Conservation (phyloP, 345 rosid species). For the Adansonia digitata region DNA sequence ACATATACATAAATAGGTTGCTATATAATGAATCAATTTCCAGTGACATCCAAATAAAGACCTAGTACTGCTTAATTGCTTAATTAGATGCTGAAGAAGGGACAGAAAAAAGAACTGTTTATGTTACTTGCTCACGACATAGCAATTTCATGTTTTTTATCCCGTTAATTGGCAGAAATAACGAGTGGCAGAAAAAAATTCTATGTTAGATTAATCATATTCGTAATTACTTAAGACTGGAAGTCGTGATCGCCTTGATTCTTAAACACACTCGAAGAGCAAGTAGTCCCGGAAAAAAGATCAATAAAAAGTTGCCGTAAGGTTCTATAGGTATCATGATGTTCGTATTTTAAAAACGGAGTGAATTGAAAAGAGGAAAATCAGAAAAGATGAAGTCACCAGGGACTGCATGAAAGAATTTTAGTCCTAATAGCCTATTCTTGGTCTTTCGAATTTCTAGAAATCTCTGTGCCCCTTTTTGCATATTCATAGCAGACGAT, state of each 20-base stretch:
- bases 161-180: neutral
- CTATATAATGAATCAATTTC: neutral
- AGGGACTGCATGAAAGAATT: neutral
- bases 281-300: neutral
- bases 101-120: neutral
- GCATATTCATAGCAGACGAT: slow-evolving; percentile 4
- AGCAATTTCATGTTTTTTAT: neutral
- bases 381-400: neutral
- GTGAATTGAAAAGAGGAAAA: neutral
- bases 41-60: neutral
- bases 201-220: neutral
- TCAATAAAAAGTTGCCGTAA: neutral
- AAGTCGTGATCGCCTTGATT: neutral
- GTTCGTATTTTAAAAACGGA: neutral
- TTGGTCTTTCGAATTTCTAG: neutral
- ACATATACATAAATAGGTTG: neutral
- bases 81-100: neutral
- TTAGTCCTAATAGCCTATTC: neutral
- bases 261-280: neutral
- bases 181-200: neutral
- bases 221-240: neutral
- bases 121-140: neutral
- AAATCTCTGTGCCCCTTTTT: neutral
- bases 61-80: neutral
- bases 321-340: neutral